Percentiles rank a stretch among this genome's conserved stretches.
These are phyloP conservation scores for Trichoderma sp. DNA, from an alignment of 2,329 filamentous ascomycete genomes.

Conservation along the genomic window DNA sequence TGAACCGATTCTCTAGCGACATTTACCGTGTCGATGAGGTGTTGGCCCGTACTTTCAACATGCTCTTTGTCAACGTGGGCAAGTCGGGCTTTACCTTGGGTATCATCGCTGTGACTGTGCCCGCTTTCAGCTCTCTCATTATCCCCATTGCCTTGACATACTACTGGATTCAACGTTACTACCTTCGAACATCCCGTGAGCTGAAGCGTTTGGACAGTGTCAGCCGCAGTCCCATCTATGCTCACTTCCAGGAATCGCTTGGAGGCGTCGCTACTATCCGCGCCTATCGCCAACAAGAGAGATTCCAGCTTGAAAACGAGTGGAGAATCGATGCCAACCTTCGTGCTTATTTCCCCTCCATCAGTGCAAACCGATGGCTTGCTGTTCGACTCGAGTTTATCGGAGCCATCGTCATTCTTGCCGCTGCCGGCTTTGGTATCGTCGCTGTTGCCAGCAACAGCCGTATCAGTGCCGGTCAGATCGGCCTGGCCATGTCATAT, in stretches of 20 bases:
- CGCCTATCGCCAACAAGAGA: constrained; percentile 82
- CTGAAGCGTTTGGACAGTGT: constrained; percentile 94
- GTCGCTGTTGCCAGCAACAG: constrained; percentile 70
- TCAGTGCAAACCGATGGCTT: constrained; percentile 92
- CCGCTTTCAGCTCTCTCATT: constrained; percentile 76
- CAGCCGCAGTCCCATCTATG: constrained; percentile 92
- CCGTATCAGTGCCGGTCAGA: constrained; percentile 65
- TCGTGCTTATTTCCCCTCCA: constrained; percentile 90
- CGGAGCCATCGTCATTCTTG: constrained; percentile 88
- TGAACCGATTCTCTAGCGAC: constrained; percentile 91
- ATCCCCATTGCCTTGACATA: constrained; percentile 79
- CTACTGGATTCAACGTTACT: constrained; percentile 93
- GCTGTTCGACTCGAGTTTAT: constrained; percentile 94
- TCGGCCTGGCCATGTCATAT: constrained; percentile 95
- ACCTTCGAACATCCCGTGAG: constrained; percentile 91
- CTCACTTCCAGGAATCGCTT: constrained; percentile 96
- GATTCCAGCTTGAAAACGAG: constrained; percentile 92
- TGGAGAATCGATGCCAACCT: constrained; percentile 96
- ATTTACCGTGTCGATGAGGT: constrained; percentile 87
- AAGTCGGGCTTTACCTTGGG: constrained; percentile 78
- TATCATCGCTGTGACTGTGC: constrained; percentile 79
- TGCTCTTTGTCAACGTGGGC: constrained; percentile 78
- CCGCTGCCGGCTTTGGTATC: constrained; percentile 78
- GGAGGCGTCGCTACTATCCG: constrained; percentile 93
- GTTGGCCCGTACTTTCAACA: constrained; percentile 94